Base-by-base conservation (phyloP, 768 basidiomycete genomes). In the Leccinum variicolor region DNA sequence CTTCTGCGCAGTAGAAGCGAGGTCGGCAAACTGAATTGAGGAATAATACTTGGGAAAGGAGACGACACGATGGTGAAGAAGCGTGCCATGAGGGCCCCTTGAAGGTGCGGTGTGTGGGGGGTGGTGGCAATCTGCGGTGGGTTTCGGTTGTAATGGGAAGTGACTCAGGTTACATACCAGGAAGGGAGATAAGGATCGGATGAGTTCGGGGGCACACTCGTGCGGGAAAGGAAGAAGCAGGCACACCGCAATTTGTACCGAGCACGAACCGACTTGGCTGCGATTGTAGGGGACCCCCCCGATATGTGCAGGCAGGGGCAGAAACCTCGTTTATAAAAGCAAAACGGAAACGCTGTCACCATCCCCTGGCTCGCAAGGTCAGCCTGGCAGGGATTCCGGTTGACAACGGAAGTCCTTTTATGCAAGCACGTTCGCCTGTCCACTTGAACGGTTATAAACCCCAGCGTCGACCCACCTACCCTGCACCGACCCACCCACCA, bases 341-440 rank as follows among this genome's bases (percentile, higher is more conserved):
- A 63, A 61, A 52, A 54, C 43, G 55, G 57, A 48, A 50, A 54
- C 46, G 62, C 41, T 53, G 28, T 55, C 41, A 25, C 55, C 57
- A 25, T 58, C 49, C 63, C 61, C 21, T 62, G 57, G 57, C 49
- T 54, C 41, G 5, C n/a, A 36, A 41, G 49, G 55, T 41, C 23
- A 50, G 47, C 34, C 56, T 31, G n/a, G n/a, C n/a, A 15, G 57
- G 51, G 61, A 58, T 48, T 48, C 64, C 55, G 58, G 63, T 43
- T 50, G 15, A 29, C 53, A 45, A 39, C 55, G 39, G 57, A 28
- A 36, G 53, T n/a, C 54, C 57, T 46, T 55, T 61, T 65, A 73
- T 72, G 71, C 72, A 74, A 41, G 63, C 71, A 72, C 71, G 71
- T 72, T 72, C 71, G 70, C 68, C 72, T 15, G 60, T 52, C 57